These are phyloP conservation scores for Exophiala dermatitidis DNA, from an alignment of 2,329 filamentous ascomycete species.

Conservation along the genomic window DNA sequence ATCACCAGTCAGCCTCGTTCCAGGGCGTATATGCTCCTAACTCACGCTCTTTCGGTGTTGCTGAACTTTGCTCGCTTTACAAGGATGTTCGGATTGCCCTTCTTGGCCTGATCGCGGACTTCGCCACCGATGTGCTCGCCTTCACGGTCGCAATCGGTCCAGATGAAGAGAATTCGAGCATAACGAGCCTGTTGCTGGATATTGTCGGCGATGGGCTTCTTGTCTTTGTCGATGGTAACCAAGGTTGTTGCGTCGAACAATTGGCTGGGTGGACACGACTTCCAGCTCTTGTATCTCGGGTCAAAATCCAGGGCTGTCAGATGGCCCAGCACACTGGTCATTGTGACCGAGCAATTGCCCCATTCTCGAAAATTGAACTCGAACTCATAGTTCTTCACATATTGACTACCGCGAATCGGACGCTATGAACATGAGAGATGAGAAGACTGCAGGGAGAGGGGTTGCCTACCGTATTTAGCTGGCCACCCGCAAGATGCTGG, in stretches of 20 bases:
- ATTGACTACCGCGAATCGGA: conserved; percentile 60
- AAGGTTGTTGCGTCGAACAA: conserved; percentile 76
- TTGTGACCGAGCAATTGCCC: conserved; percentile 77
- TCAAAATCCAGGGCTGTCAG: conserved; percentile 75
- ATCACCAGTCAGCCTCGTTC: neutral
- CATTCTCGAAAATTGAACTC: conserved; percentile 77
- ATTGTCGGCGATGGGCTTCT: conserved; percentile 73
- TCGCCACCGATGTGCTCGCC: conserved; percentile 94
- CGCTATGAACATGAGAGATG: conserved; percentile 44
- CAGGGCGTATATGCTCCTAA: conserved; percentile 16
- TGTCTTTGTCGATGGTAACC: conserved; percentile 66
- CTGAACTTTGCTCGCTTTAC: conserved; percentile 86
- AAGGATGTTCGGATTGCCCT: conserved; percentile 65
- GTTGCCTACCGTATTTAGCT: conserved; percentile 58
- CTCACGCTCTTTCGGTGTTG: conserved; percentile 85
- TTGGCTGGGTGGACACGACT: conserved; percentile 65
- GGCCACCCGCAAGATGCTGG: conserved; percentile 74
- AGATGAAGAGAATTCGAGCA: conserved; percentile 77
- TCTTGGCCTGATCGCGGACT: conserved; percentile 71
- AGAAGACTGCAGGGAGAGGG: neutral
- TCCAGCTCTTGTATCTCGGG: conserved; percentile 68
- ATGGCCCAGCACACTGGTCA: conserved; percentile 90
- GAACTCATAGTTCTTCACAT: conserved; percentile 92
- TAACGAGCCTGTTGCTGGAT: conserved; percentile 70
- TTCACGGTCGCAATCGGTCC: conserved; percentile 98